Evolutionary conservation across 2,329 filamentous ascomycete genomes (phyloP), one percentile per base, ranked within the genome.

Genomic region (Nemania sp.): DNA sequence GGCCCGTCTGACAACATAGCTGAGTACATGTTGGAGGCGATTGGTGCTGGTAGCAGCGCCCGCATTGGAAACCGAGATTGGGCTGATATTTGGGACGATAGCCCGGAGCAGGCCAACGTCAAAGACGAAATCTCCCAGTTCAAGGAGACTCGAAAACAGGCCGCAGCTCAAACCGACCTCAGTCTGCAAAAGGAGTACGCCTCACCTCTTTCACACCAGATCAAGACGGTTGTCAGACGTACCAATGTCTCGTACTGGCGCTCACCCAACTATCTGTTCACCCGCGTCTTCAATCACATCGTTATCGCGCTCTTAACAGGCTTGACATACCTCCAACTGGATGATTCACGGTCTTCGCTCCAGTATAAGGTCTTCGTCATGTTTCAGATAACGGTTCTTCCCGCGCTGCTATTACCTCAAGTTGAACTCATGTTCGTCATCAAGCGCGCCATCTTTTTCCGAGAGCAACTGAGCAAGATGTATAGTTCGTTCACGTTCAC

Each of bases 281-380:
- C 91, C 0, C 83, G 91, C 15, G 76, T 96, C 15, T 95, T 93
- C 77, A 92, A 89, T 67, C 91, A 96, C 69, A 76, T 93, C 55
- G 82, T 85, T 56, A 89, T 96, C 60, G 86, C 89, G 1, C 67
- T 96, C 12, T 75, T 95, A 50, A 90, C 88, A 0, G 91, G 91
- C 62, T 79, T 96, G 11, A 87, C 87, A 28, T 96, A 88, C 70
- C 77, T 95, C 42, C 82, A 90, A 56, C 82, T 96, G 7, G 86
- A 93, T 66, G 74, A 91, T 65, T 91, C 88, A 2, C 82, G 88
- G 8, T 75, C 86, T 1, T 89, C 87, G 1, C 79, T 96, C 4
- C 91, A 96, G 71, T 89, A 94, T 76, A 86, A 87, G 56, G 82
- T 96, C 58, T 96, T 96, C 72, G 84, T 93, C 71, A 89, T 94